Evolutionary conservation across 148 eudicot genomes (phyloP).

Genomic region (Spergularia bocconei): DNA sequence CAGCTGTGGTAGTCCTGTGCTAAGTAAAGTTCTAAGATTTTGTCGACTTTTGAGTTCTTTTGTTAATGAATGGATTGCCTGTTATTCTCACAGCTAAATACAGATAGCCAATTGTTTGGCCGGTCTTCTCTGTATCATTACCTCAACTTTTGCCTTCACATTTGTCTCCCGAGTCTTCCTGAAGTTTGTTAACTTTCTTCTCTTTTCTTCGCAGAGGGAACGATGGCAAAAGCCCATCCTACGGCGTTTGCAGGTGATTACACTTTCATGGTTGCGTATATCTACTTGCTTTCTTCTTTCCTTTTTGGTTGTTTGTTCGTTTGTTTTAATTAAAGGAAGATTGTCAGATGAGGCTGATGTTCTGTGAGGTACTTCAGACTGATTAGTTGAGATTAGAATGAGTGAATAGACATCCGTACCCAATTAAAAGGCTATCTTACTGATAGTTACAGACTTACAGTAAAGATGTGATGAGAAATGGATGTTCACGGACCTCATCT

Average conservation of each 20-base stretch:
- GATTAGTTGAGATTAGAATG: constrained; percentile 1
- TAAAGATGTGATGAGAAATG: too few species aligned
- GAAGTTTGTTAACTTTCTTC: background rate
- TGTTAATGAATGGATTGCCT: background rate
- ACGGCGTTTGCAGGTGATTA: constrained; percentile 89
- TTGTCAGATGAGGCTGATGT: background rate
- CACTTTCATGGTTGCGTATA: constrained; percentile 2
- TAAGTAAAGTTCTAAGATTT: too few species aligned
- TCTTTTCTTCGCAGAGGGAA: constrained; percentile 56
- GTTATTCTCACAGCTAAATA: background rate
- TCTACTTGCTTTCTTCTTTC: background rate
- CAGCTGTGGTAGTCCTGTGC: too few species aligned
- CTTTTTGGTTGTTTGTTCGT: background rate
- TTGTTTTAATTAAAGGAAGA: background rate
- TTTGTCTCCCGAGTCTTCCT: constrained; percentile 3
- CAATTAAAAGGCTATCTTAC: background rate
- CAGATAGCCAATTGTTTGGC: background rate
- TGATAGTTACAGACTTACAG: too few species aligned
- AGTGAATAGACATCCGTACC: background rate
- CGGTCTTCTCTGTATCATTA: background rate
- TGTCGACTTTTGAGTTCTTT: background rate
- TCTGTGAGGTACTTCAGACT: background rate
- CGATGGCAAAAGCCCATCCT: constrained; percentile 86
- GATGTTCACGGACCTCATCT: too few species aligned
- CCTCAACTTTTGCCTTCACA: background rate